Evolutionary conservation across 352 stramenopile genomes (phyloP), one percentile per base, ranked within the genome.

Genomic region (Pythium chondricola): DNA sequence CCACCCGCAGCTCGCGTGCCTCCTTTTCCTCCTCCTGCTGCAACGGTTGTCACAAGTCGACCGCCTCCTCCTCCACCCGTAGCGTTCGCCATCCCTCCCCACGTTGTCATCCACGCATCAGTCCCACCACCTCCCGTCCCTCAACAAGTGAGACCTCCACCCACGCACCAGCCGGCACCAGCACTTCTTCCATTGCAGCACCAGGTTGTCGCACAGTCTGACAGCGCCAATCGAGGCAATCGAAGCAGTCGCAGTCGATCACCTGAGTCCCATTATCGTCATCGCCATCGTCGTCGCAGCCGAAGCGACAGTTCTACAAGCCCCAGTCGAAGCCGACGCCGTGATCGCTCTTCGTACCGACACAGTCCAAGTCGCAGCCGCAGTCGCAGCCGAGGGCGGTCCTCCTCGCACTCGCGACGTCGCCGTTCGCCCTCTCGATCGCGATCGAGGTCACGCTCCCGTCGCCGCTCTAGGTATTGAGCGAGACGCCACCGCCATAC

Each of bases 361-460:
- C 60, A 48, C 6, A 52, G 52, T 18, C 25, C 44, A 38, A 69
- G 61, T 27, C 38, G 45, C 10, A 56, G 43, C 27, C 42, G 39
- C 10, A 35, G 53, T 20, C 40, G 40, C 11, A 56, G 42, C 7
- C 29, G 29, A 22, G 33, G 26, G 6, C 30, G n/a, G 9, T 52
- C 33, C n/a, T 36, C 22, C 2, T 25, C n/a, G 43, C 35, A 35
- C 41, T 56, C 48, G 53, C 43, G 21, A 60, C 52, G 30, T 22
- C 42, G 36, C 42, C 46, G n/a, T 35, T 50, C 37, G 33, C 52
- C 37, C 26, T 51, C 31, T 16, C 22, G 38, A 32, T 44, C 38
- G 5, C 38, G 38, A 30, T 44, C 38, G 2, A 6, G 38, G 18
- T 44, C 35, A 26, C 35, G 35, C 17, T n/a, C 24, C 40, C 36